Evolutionary conservation across 345 rosid genomes (phyloP), one percentile per base, ranked within the genome.

Genomic region (Linum lewisii): DNA sequence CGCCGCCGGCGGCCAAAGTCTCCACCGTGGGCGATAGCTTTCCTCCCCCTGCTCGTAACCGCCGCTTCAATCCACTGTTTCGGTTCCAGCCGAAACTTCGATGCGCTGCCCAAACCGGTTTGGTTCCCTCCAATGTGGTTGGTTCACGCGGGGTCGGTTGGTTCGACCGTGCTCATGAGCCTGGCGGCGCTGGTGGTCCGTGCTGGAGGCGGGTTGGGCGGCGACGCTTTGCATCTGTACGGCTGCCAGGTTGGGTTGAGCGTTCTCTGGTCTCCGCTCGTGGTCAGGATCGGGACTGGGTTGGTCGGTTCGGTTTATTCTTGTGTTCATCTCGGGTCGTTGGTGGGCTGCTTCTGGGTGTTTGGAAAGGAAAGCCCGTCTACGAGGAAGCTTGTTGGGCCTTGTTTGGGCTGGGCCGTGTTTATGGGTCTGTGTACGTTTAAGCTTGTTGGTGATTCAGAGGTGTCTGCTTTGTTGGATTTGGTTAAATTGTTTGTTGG

Each of bases 201-300:
- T 76, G 71, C 65, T 20, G 23, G 63, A 2, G 78, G 72, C 1
- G 78, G 78, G 26, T 0, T 47, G 0, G 36, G 55, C 3, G 36
- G 78, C 15, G 67, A 65, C 2, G 64, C 72, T 1, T 50, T 75
- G 59, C 78, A 70, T 51, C 71, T 80, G 22, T 80, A 77, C 64
- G 0, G 77, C 0, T 66, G 78, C 0, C 65, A 66, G 1, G 23
- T 75, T 3, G 67, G 70, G 6, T 54, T 72, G 10, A 72, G 78
- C 21, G 7, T 68, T 0, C 66, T 63, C 18, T 80, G 79, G 81
- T 59, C 67, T 14, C 84, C 79, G 3, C 75, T 77, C 0, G 84
- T 71, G 22, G 74, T 76, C 7, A 72, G 62, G 32, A 64, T 74
- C 0, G 76, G 78, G 0, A 61, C 66, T 0, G 42, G 37, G 1